Evolutionary conservation across 225 moss, liverwort and hornwort genomes (phyloP), one percentile per base, ranked within the genome.

Genomic region (Bryum argenteum): DNA sequence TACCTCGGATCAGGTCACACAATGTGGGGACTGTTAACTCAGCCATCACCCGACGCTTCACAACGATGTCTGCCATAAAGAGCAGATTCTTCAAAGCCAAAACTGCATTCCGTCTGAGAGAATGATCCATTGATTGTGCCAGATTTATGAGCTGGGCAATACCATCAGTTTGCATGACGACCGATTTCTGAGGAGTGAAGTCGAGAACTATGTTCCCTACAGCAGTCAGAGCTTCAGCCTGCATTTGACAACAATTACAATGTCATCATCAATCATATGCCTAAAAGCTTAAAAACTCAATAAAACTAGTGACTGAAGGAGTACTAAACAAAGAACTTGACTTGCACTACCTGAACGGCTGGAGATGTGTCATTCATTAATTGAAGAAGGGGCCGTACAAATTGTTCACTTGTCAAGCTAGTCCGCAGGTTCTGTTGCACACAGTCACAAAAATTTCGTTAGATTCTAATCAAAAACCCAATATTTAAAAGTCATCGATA

Each of bases 1-100:
- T 89, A 94, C 97, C 97, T 81, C 83, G 88, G 70, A 98, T 94
- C 23, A 98, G 81, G 22, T 86, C 90, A 39, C 90, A 86, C 76
- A 98, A 70, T 54, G 90, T 89, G 76, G 79, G 78, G 74, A 85
- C 86, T 26, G 97, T 91, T 53, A 98, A 85, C 85, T 94, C 97
- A 77, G 74, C 75, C 94, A 98, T 81, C 62, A 98, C 88, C 71
- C 78, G 86, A 61, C 83, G 85, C 79, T 94, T 98, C 63, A 94
- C 90, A 41, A 75, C 70, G 72, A 83, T 89, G 75, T 98, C 94
- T 74, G 94, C 94, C 94, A 94, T 88, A 42, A 89, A 98, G 56
- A 94, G 83, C 59, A 98, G 81, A 77, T 98, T 98, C 86, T 94
- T 94, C 78, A 98, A 78, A 44, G 97, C 97, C 90, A 90, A 88